Percentiles rank a stretch among this genome's conserved stretches.
These are phyloP conservation scores for Kodamaea kaohsiungensis DNA, from an alignment of 805 yeast species.

Conservation along the genomic window DNA sequence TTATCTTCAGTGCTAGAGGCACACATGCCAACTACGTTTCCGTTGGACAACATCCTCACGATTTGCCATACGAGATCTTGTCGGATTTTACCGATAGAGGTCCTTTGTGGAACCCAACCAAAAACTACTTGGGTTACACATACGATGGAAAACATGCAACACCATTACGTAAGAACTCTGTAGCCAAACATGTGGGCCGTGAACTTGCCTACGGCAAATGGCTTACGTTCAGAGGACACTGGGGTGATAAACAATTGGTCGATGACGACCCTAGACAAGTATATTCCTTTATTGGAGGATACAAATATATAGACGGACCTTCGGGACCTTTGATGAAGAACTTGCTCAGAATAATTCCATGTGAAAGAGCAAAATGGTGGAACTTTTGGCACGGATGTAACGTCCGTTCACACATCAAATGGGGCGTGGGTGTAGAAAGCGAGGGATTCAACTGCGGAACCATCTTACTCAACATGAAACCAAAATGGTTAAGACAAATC, in stretches of 20 bases:
- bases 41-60: constrained; percentile 96
- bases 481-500: constrained; percentile 48
- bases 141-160: constrained; percentile 58
- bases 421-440: constrained; percentile 87
- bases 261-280: constrained; percentile 75
- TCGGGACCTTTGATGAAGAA: constrained; percentile 85
- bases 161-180: constrained; percentile 42
- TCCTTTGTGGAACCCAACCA: constrained; percentile 89
- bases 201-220: constrained; percentile 65
- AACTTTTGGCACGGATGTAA: constrained; percentile 83
- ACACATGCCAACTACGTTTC: constrained; percentile 96
- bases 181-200: constrained; percentile 50
- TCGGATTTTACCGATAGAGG: constrained; percentile 96
- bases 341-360: constrained; percentile 64
- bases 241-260: constrained; percentile 83
- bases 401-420: constrained; percentile 66
- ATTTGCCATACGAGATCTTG: constrained; percentile 86
- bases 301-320: constrained; percentile 92
- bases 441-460: constrained; percentile 85
- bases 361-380: constrained; percentile 93
- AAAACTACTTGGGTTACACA: constrained; percentile 79
- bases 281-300: constrained; percentile 82
- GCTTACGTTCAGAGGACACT: constrained; percentile 77
- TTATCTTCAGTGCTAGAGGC: constrained; percentile 88
- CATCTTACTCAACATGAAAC: constrained; percentile 53